Evolutionary conservation across 140 eudicot species (phyloP).

Genomic region (Anethum foeniculum): DNA sequence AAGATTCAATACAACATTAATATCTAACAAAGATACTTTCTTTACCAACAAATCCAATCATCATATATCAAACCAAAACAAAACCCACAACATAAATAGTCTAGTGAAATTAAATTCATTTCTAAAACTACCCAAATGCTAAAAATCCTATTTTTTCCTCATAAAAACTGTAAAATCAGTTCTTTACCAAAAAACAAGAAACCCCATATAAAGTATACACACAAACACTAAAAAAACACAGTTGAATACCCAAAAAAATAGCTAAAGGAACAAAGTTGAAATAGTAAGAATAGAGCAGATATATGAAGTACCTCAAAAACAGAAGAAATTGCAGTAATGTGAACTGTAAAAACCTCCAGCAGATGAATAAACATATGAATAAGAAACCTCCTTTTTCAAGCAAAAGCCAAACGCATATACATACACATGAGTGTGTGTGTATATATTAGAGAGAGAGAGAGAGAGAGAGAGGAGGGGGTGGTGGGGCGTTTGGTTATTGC

Average conservation of each 20-base stretch:
- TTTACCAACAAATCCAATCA: conserved; percentile 5
- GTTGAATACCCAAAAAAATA: background rate
- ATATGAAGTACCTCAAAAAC: background rate
- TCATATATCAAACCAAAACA: background rate
- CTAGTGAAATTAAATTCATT: background rate
- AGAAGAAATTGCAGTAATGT: background rate
- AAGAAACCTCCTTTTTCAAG: background rate
- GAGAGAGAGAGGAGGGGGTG: background rate
- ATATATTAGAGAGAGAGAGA: background rate
- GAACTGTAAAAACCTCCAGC: background rate
- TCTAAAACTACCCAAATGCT: conserved; percentile 2
- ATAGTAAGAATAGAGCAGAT: background rate
- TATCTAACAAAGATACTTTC: background rate
- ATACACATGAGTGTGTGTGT: background rate
- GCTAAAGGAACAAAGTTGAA: background rate
- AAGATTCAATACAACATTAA: conserved; percentile 19
- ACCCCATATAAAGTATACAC: background rate
- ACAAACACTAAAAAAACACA: background rate
- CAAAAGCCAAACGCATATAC: background rate
- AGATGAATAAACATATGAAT: background rate
- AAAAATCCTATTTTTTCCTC: background rate
- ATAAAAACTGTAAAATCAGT: conserved; percentile 12
- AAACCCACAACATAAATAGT: conserved; percentile 3
- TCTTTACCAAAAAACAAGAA: background rate
- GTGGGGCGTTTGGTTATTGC: background rate